Base-by-base conservation (phyloP, 2,329 filamentous ascomycete genomes). In the Tolypocladium ophioglossoides region DNA sequence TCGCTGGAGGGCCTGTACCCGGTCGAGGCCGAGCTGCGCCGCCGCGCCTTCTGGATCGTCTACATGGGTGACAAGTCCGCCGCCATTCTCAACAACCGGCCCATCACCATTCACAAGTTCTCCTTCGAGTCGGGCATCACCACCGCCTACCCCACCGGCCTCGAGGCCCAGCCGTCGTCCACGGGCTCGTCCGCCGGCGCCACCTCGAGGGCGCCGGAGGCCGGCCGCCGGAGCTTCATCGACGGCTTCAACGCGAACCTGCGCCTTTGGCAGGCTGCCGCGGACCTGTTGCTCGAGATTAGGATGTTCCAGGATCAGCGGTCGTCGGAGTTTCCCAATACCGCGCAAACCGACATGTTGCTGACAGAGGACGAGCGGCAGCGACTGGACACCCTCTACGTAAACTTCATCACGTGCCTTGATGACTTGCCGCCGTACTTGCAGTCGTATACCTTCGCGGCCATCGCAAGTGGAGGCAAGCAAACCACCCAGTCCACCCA, bases 101-200 rank as follows among this genome's bases (percentile, higher is more conserved):
- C 72, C 2, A 74, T 74, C 4, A 74, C 72, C 0, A 68, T 76
- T 12, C 72, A 74, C 58, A 70, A 72, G 47, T 73, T 68, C 55
- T 74, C 68, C 1, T 72, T 74, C 50, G 68, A 72, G 30, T 61
- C 64, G 0, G 70, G 68, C 8, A 72, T 74, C 22, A 73, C 70
- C 0, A 70, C 68, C 0, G 57, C 61, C 0, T 70, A 68, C 46
- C 68, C 68, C 1, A 62, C 63, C 2, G 68, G 66, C 4, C 63
- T 68, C 10, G 63, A 68, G 9, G 61, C 65, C 4, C 60, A 63
- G n/a, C 58, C 57, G 0, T 55, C 52, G 4, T 34, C 52, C 0
- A 59, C 55, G 27, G 54, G 46, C 7, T 32, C 44, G 14, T 56
- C 58, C 0, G 55, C 58, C 7, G 58, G 57, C 1, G 54, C 56